Evolutionary conservation across 2,329 filamentous ascomycete species (phyloP).

Genomic region (Colletotrichum sp.): DNA sequence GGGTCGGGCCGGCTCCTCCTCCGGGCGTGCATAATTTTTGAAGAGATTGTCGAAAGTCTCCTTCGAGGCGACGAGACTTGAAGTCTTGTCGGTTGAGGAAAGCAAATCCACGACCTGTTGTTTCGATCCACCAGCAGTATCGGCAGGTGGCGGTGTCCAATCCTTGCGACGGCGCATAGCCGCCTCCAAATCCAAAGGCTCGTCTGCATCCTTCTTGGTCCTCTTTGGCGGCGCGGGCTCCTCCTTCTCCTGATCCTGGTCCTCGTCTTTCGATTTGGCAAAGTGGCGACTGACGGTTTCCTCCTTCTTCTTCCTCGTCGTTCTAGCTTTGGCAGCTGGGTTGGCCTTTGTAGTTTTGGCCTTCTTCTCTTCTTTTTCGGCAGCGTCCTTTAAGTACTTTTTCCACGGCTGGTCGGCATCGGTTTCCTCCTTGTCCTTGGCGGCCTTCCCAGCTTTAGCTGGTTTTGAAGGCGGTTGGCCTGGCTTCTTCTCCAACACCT

Average conservation of each 20-base stretch:
- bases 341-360: slow-evolving; percentile 24
- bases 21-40: slow-evolving; percentile 43
- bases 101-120: slow-evolving; percentile 33
- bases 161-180: slow-evolving; percentile 61
- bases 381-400: slow-evolving; percentile 30
- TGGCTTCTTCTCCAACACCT: slow-evolving; percentile 18
- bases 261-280: slow-evolving; percentile 16
- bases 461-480: not conserved
- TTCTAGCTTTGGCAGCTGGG: slow-evolving; percentile 20
- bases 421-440: not conserved
- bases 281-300: slow-evolving; percentile 40
- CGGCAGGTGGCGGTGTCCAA: slow-evolving; percentile 70
- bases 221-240: not conserved
- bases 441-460: not conserved
- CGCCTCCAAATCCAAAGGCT: slow-evolving; percentile 42
- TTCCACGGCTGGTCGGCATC: slow-evolving; percentile 33
- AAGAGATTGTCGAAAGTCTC: slow-evolving; percentile 49
- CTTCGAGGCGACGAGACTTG: slow-evolving; percentile 18
- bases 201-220: slow-evolving; percentile 20
- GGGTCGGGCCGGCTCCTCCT: slow-evolving; percentile 21
- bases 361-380: not conserved
- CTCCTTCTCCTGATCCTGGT: slow-evolving; percentile 21
- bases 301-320: slow-evolving; percentile 24
- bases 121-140: slow-evolving; percentile 32
- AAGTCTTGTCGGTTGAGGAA: slow-evolving; percentile 25